These are phyloP conservation scores for Halenospora varia DNA, from an alignment of 495 filamentous ascomycete species.

Conservation along the genomic window DNA sequence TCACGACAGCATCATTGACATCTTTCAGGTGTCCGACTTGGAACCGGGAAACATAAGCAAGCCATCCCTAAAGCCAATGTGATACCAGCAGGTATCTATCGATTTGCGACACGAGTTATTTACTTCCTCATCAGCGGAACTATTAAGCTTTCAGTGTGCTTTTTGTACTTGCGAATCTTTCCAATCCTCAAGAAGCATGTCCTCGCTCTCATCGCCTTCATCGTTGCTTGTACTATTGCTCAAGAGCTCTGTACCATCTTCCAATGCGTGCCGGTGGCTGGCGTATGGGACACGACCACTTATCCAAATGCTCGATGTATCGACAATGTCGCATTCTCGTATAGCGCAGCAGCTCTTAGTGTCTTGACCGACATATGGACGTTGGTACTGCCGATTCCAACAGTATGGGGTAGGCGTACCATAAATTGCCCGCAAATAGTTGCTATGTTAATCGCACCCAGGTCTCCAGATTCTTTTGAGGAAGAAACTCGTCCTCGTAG, in stretches of 20 bases:
- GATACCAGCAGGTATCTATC: neutral
- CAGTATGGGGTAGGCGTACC: neutral
- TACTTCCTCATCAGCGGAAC: conserved; percentile 1
- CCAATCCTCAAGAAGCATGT: neutral
- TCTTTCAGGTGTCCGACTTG: neutral
- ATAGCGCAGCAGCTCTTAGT: neutral
- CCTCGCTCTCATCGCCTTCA: neutral
- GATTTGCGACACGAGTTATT: neutral
- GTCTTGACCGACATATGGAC: neutral
- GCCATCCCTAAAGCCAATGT: neutral
- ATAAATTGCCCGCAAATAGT: too few relatives aligned
- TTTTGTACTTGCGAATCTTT: neutral
- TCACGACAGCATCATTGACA: neutral
- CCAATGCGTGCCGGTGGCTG: neutral
- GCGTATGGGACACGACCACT: neutral
- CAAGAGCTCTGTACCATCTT: neutral
- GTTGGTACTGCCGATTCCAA: neutral
- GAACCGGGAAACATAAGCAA: neutral
- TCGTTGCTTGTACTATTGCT: neutral
- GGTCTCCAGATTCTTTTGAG: neutral
- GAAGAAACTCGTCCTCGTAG: neutral
- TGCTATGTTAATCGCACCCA: neutral
- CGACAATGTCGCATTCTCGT: neutral
- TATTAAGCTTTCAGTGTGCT: neutral
- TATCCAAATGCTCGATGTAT: neutral